Evolutionary conservation across 257 asterid species (phyloP), one percentile per base, ranked within the genome.

Genomic region (Scutellaria galericulata): DNA sequence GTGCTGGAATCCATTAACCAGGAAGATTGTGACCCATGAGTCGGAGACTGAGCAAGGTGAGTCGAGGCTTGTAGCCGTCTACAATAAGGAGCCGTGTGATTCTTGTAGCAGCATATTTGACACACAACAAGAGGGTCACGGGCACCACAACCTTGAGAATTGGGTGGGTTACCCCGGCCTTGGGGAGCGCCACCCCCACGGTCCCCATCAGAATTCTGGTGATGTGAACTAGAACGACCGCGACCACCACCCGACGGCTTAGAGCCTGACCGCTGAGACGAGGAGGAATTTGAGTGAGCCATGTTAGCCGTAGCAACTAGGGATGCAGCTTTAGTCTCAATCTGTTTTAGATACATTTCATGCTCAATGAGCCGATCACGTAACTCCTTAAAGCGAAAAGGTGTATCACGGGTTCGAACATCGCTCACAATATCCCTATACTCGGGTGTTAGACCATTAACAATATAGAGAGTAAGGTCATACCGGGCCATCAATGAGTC

Each of bases 241-340:
- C 31, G 35, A 18, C 31, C 22, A 0, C 59, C 31, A 6, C 31
- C 12, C 1, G 59, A 0, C 0, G 7, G 3, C 3, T 15, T 18
- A 0, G 39, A 3, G 5, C 14, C 13, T 0, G 1, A 3, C 7
- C 6, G 1, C 0, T 11, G 15, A 1, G 13, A 15, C 0, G 15
- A 12, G n/a, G 14, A 11, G 5, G 5, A 0, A 0, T 24, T 8
- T 0, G 57, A 51, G 1, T 51, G 10, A 1, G 57, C 27, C 7
- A 5, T 7, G 1, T 51, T 51, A 9, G 57, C 39, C 1, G 60
- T 54, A 0, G 59, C 59, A 18, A 54, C 60, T 0, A 54, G 0
- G 4, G n/a, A 1, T 0, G 56, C 5, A 5, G 7, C 2, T 1
- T 50, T 7, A 0, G 56, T 5, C 0, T 50, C 39, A 2, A 20